phyloP scores from a whole-genome alignment of 371 early-diverging fungal species.

The Actinomucor elegans region DNA sequence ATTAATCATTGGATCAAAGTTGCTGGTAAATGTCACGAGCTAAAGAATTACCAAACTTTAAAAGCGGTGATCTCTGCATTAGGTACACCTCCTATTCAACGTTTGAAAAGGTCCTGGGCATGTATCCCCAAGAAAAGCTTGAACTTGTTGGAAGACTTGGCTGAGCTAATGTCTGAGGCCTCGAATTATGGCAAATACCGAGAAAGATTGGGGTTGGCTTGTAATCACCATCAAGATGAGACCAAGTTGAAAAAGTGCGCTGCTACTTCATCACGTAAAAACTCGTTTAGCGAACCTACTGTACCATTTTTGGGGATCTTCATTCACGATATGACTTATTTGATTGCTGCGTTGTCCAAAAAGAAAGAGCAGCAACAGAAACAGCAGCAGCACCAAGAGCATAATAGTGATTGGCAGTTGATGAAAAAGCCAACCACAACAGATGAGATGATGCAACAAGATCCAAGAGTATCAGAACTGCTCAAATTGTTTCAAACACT shows the following conservation, averaged over 20 bases:
- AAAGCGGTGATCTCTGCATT: conserved; percentile 74
- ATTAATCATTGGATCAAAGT: conserved; percentile 77
- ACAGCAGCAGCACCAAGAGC: no score
- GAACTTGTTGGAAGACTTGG: conserved; percentile 51
- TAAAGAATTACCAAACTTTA: conserved; percentile 72
- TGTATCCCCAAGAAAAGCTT: conserved; percentile 68
- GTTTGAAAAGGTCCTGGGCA: conserved; percentile 76
- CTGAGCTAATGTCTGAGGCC: conserved; percentile 66
- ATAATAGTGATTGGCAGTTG: conserved; percentile 14
- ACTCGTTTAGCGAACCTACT: conserved; percentile 47
- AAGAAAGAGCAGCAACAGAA: conserved; percentile 16
- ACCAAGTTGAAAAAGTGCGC: not conserved
- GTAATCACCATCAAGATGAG: conserved; percentile 2
- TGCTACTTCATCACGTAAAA: conserved; percentile 1
- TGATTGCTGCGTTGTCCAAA: conserved; percentile 44
- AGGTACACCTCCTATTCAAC: conserved; percentile 73
- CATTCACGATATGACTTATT: conserved; percentile 79
- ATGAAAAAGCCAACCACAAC: not conserved
- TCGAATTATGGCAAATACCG: conserved; percentile 73
- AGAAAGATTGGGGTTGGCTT: conserved; percentile 35
- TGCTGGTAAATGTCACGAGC: conserved; percentile 57
- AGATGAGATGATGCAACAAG: conserved; percentile 29
- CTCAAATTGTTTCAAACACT: conserved; percentile 49
- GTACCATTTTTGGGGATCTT: conserved; percentile 79
- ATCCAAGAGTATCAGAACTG: conserved; percentile 51